Conservation (phyloP, 1,139 yeast species). For the Blastobotrys elegans region DNA sequence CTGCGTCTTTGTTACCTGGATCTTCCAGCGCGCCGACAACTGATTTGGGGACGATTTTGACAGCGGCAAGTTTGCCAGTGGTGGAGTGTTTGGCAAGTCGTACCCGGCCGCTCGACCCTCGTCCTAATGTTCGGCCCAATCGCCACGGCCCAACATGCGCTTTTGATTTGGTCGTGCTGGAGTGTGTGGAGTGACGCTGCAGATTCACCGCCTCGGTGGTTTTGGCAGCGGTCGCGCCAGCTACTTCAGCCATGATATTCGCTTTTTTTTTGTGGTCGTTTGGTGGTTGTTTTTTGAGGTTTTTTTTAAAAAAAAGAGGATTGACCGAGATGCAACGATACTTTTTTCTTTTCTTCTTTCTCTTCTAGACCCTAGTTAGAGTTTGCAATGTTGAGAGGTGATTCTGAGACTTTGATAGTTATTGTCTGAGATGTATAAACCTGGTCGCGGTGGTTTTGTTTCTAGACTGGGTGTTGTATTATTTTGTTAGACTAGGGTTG, state of each 20-base stretch:
- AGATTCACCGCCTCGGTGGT: not conserved
- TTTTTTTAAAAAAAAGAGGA: too few species aligned
- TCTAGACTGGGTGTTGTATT: too few species aligned
- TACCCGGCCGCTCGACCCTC: slow-evolving; percentile 94
- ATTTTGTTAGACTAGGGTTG: too few species aligned
- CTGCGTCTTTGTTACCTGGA: slow-evolving; percentile 31
- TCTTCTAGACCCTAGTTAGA: too few species aligned
- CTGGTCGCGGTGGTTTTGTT: too few species aligned
- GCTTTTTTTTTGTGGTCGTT: too few species aligned
- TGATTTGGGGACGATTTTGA: slow-evolving; percentile 89
- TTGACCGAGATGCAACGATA: too few species aligned
- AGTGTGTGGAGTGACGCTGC: slow-evolving; percentile 44
- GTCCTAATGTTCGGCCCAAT: slow-evolving; percentile 86
- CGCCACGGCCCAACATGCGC: slow-evolving; percentile 95
- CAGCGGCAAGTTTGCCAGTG: slow-evolving; percentile 91
- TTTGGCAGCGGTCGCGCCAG: not conserved
- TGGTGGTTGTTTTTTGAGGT: too few species aligned
- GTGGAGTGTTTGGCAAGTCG: slow-evolving; percentile 80
- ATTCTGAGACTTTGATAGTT: not conserved
- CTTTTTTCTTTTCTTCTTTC: too few species aligned
- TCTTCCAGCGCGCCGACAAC: slow-evolving; percentile 41
- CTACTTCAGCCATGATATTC: not conserved
- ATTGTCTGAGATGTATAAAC: too few species aligned
- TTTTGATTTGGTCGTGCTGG: slow-evolving; percentile 49
- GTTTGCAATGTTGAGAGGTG: not conserved